Base-by-base conservation (phyloP, 2,329 filamentous ascomycete species). In the Septoria petroselini region DNA sequence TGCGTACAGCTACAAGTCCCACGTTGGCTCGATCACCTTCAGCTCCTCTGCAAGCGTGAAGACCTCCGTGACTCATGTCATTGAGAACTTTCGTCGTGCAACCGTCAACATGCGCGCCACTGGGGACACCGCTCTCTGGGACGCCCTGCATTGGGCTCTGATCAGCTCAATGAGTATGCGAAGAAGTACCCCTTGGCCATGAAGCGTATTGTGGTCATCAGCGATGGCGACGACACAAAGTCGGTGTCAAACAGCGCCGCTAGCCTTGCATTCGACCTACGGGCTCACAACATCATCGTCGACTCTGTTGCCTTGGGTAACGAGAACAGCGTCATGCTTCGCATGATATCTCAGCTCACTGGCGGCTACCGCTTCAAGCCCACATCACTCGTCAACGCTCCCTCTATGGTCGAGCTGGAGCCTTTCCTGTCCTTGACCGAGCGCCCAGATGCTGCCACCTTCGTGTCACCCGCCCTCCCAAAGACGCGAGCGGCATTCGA, bases 291-390 rank as follows among this genome's bases (percentile, higher is more conserved):
- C 2, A 59, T 71, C 21, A 58, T 64, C 12, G 57, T 72, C 1
- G 70, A 72, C 48, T 68, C 61, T 0, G 62, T 71, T 37, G 64
- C 60, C 19, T 48, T 71, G 6, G 68, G 66, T 1, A 35, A 56
- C 3, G 63, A 60, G 7, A 38, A 61, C 9, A 67, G 66, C 37
- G 23, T 11, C 1, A 58, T 62, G 7, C 55, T 73, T 2, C 55
- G 57, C 7, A 59, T 62, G 0, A 25, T 71, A 0, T 68, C 66
- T 0, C 61, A 62, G 48, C 30, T 67, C 15, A 65, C 65, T 1
- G 65, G 65, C 6, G 66, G 68, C 3, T 72, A 70, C 47, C 65
- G 62, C 12, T 71, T 71, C 56, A 55, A 64, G 4, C 69, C 68
- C 1, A 54, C 50, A 2, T 64, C 55, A 9, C 48, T 71, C 1